Evolutionary conservation across 2,329 filamentous ascomycete species (phyloP).

Genomic region (Paraphoma sp.): DNA sequence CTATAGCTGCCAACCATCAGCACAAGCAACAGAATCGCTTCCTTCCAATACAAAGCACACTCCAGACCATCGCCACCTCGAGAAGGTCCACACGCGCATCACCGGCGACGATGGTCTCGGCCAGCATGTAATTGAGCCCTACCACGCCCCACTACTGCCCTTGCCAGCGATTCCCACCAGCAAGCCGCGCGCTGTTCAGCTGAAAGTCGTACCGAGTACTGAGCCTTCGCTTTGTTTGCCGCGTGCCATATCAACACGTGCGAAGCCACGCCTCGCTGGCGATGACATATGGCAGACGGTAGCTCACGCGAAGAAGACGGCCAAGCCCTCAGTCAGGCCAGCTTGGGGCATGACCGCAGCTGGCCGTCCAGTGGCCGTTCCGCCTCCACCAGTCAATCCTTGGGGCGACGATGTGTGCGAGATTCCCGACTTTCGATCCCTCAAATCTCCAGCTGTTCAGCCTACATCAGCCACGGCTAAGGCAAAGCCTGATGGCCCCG

Average conservation of each 20-base stretch:
- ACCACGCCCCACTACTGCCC: constrained; percentile 15
- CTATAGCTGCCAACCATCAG: neutral
- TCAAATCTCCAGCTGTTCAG: constrained; percentile 3
- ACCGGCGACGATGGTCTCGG: constrained; percentile 21
- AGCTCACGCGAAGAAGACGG: neutral
- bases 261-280: neutral
- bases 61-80: constrained; percentile 30
- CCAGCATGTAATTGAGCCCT: constrained; percentile 21
- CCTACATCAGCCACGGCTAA: neutral
- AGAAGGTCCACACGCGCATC: constrained; percentile 21
- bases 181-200: constrained; percentile 7
- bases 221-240: neutral
- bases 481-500: constrained; percentile 2
- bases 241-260: neutral
- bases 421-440: neutral
- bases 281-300: constrained; percentile 7
- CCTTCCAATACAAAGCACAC: neutral
- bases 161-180: constrained; percentile 4
- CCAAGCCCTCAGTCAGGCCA: constrained; percentile 2
- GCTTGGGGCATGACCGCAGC: constrained; percentile 4
- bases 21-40: neutral
- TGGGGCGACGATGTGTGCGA: neutral
- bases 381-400: neutral
- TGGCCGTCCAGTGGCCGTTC: neutral
- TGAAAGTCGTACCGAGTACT: constrained; percentile 14